Evolutionary conservation across 1,284 basidiomycete species (phyloP), one percentile per base, ranked within the genome.

Genomic region (Puccinia sorghi): DNA sequence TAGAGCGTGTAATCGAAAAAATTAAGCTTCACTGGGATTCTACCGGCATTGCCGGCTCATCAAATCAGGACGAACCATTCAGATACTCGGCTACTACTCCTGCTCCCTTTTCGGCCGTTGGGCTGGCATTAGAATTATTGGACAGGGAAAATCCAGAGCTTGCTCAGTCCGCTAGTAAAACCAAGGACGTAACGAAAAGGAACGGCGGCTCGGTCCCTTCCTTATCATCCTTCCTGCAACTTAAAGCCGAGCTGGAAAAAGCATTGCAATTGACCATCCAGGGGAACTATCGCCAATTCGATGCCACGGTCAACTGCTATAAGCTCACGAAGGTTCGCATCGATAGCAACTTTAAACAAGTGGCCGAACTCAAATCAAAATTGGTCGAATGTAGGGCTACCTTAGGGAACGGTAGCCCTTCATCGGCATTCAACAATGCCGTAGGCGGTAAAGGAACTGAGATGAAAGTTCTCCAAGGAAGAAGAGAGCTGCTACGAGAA

Each of bases 281-380:
- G 90, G 91, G 91, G 82, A 91, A 96, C 83, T 96, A 94, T 83
- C 90, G 94, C 85, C 90, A 93, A 0, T 97, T 97, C 84, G 93
- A 93, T 48, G 90, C 92, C 41, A 90, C 93, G 0, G 87, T 97
- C 13, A 93, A 94, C 1, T 93, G 93, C 80, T 94, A 97, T 84
- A 88, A 72, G 20, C 57, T 79, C n/a, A 46, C 50, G n/a, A 71
- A 70, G 39, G 56, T 57, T 37, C 72, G 67, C 37, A 67, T 79
- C 15, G 67, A 79, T 9, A 46, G 59, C n/a, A 79, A 52, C 48
- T 52, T 32, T 22, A 79, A 72, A 48, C 72, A 71, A 43, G 69
- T 79, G n/a, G 13, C 56, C 22, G 76, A 79, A 43, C 69, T 79
- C 17, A 71, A 72, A 27, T 37, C 46, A n/a, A 71, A 69, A 56